phyloP scores from a whole-genome alignment of 495 filamentous ascomycete species.

The Endocarpon pusillum region DNA sequence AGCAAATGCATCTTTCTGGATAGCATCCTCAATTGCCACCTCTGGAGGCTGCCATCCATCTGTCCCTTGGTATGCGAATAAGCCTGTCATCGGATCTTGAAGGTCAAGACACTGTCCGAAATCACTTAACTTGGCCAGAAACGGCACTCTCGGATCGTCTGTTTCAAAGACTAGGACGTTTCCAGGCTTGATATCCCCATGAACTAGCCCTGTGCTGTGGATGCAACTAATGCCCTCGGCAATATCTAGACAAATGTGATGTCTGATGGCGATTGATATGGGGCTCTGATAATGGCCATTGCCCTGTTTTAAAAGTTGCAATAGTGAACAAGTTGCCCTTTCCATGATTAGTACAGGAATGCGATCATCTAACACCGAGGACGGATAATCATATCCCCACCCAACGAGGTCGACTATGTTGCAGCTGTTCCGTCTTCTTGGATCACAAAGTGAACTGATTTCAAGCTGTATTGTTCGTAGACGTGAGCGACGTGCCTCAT shows the following conservation, averaged over 20 bases:
- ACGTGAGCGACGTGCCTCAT: neutral
- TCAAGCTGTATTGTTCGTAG: neutral
- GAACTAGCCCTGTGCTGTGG: constrained; percentile 21
- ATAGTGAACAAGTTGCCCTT: constrained; percentile 9
- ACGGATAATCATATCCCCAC: constrained; percentile 14
- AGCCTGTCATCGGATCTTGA: neutral
- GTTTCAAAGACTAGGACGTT: constrained; percentile 15
- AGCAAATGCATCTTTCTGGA: neutral
- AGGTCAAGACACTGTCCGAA: constrained; percentile 6
- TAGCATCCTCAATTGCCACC: neutral
- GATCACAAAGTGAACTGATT: constrained; percentile 6
- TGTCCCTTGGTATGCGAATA: constrained; percentile 2
- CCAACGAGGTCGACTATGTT: constrained; percentile 11
- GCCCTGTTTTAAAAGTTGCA: constrained; percentile 4
- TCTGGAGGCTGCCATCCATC: constrained; percentile 7
- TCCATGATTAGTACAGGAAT: constrained; percentile 12
- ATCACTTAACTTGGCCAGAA: constrained; percentile 9
- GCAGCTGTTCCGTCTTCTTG: constrained; percentile 4
- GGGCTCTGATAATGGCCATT: neutral
- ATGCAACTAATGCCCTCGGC: constrained; percentile 3
- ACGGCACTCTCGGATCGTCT: constrained; percentile 3
- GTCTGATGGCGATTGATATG: neutral
- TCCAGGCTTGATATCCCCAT: constrained; percentile 17
- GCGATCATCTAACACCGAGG: constrained; percentile 5
- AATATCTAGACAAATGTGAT: constrained; percentile 9